These are phyloP conservation scores for Entamoeba histolytica DNA, from an alignment of 208 protist genomes.

Conservation along the genomic window DNA sequence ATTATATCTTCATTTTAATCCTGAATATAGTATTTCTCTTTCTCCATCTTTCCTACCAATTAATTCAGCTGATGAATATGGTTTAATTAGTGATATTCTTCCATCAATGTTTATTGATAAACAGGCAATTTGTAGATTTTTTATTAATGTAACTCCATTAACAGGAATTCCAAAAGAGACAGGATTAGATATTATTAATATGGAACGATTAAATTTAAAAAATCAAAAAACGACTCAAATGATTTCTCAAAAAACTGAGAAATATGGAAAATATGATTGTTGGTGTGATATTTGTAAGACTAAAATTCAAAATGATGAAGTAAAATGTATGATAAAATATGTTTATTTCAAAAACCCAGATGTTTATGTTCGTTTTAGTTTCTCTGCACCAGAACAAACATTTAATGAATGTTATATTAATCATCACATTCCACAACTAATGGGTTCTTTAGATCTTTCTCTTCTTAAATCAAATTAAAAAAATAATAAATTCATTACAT, in stretches of 20 bases:
- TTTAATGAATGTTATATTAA: not conserved
- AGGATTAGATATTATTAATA: not conserved
- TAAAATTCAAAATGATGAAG: not conserved
- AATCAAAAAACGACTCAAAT: not conserved
- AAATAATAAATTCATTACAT: too few relatives aligned
- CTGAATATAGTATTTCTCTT: not conserved
- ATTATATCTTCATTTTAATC: not conserved
- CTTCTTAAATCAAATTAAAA: not conserved
- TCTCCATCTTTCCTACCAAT: not conserved
- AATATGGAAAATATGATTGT: not conserved
- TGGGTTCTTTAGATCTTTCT: not conserved
- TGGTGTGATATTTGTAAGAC: not conserved
- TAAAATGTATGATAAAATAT: not conserved
- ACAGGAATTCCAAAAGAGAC: not conserved
- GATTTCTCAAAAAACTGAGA: not conserved
- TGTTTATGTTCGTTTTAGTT: not conserved
- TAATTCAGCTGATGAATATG: not conserved
- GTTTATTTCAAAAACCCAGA: not conserved
- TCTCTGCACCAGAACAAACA: not conserved
- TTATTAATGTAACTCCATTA: not conserved
- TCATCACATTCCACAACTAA: not conserved
- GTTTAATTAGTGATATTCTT: not conserved
- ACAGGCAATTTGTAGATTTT: not conserved
- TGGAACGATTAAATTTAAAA: not conserved
- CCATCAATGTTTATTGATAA: not conserved